Conservation (phyloP, 371 early-diverging fungal genomes). For the Phascolomyces articulosus region DNA sequence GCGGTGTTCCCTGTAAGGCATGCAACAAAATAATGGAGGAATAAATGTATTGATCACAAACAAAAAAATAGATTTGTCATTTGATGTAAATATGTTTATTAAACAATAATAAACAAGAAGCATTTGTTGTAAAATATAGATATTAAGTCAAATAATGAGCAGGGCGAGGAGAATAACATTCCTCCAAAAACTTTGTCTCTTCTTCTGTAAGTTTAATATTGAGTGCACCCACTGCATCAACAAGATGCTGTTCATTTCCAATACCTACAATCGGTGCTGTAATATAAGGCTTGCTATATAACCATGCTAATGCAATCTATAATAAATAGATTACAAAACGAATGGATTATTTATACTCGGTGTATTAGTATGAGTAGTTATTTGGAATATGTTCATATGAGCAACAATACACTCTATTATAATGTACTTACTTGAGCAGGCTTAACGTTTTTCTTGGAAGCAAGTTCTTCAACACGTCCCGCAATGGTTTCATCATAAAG, state of each 20-base stretch:
- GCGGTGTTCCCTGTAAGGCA: no score
- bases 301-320: slow-evolving; percentile 53
- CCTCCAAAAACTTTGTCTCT: slow-evolving; percentile 35
- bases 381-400: no score
- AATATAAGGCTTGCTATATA: slow-evolving; percentile 36
- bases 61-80: no score
- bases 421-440: slow-evolving; percentile 31
- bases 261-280: slow-evolving; percentile 53
- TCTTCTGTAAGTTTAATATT: slow-evolving; percentile 33
- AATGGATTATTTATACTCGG: neutral
- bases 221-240: slow-evolving; percentile 36
- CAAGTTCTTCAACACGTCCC: slow-evolving; percentile 46
- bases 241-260: slow-evolving; percentile 32
- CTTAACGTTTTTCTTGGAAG: slow-evolving; percentile 36
- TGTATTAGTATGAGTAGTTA: no score
- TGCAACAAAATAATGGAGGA: no score
- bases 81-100: no score
- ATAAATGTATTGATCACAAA: no score
- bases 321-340: no score
- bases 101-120: no score
- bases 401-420: slow-evolving; percentile 43
- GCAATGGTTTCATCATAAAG: slow-evolving; percentile 24
- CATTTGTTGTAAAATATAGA: no score
- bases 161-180: slow-evolving; percentile 19
- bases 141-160: slow-evolving; percentile 2